phyloP scores from a whole-genome alignment of 2,329 filamentous ascomycete species.

The Colletotrichum kahawae region DNA sequence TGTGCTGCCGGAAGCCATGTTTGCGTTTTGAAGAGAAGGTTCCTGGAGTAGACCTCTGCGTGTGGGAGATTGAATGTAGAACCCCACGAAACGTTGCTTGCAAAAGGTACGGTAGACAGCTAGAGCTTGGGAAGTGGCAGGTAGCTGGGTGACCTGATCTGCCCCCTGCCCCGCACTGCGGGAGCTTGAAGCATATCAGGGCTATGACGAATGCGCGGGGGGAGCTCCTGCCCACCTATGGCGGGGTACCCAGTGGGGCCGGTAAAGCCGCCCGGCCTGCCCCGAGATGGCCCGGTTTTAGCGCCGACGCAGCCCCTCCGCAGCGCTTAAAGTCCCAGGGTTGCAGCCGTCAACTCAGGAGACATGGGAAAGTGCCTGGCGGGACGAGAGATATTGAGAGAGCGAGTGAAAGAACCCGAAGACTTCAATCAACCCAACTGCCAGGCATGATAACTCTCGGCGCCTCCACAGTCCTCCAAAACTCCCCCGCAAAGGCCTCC shows the following conservation, averaged over 20 bases:
- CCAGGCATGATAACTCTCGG: constrained; percentile 26
- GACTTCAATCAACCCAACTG: constrained; percentile 27
- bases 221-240: no score
- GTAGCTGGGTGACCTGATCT: not conserved
- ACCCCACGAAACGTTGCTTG: no score
- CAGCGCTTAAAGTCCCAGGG: not conserved
- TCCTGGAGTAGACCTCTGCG: no score
- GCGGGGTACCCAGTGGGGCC: not conserved
- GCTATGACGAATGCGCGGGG: no score
- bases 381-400: not conserved
- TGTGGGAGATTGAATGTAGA: no score
- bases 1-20: not conserved
- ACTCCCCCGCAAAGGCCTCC: constrained; percentile 30
- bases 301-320: not conserved
- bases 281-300: not conserved
- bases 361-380: not conserved
- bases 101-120: not conserved
- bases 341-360: no score
- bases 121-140: not conserved
- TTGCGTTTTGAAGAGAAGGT: not conserved
- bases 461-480: constrained; percentile 28
- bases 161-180: not conserved
- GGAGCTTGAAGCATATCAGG: no score
- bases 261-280: not conserved
- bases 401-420: not conserved